Evolutionary conservation across 306 rosid genomes (phyloP).

Genomic region (Abrus precatorius): DNA sequence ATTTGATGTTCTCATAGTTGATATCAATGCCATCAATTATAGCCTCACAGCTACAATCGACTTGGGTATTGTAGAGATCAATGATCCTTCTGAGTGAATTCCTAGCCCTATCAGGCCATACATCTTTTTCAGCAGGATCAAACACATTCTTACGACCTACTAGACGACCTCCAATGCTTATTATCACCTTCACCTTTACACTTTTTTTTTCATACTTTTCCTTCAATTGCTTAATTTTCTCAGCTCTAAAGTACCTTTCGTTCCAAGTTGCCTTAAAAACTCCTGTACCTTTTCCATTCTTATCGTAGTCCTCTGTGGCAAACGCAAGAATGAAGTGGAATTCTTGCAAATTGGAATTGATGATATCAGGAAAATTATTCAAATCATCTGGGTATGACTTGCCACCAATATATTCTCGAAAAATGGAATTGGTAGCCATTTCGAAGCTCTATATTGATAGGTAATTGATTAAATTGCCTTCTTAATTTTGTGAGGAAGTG

Average conservation of each 20-base stretch:
- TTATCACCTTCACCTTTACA: neutral
- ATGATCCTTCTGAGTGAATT: neutral
- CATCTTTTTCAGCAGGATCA: neutral
- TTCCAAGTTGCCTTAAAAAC: neutral
- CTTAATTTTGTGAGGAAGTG: no score
- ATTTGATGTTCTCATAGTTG: neutral
- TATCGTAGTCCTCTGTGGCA: neutral
- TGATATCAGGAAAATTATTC: neutral
- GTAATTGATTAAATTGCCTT: no score
- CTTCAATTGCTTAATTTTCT: neutral
- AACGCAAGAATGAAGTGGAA: neutral
- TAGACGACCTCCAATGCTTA: conserved; percentile 9
- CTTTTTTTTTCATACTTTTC: neutral
- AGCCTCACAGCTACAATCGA: neutral
- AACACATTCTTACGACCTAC: neutral
- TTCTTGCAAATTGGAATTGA: neutral
- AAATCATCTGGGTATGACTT: neutral
- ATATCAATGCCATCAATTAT: neutral
- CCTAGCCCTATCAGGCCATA: no score
- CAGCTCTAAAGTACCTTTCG: neutral
- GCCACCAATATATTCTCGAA: conserved; percentile 4
- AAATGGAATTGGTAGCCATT: neutral
- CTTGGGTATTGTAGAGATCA: neutral
- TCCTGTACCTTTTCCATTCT: neutral
- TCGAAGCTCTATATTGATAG: neutral